Evolutionary conservation across 1,139 yeast genomes (phyloP).

Genomic region (Debaryomyces coudertii): DNA sequence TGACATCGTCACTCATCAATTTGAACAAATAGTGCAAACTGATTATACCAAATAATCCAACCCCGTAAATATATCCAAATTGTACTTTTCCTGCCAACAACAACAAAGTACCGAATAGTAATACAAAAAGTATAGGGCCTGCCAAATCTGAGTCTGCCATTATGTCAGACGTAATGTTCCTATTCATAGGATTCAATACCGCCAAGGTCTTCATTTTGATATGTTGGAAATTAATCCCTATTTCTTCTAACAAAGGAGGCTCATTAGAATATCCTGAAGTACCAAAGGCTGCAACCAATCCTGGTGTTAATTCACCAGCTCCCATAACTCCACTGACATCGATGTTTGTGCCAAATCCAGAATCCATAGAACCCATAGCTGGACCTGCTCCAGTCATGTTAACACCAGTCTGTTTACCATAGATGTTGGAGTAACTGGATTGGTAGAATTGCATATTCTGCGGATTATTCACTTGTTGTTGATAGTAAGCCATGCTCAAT

Average conservation of each 20-base stretch:
- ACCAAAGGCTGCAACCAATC: conserved; percentile 89
- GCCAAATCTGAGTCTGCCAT: conserved; percentile 93
- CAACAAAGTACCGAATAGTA: conserved; percentile 83
- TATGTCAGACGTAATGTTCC: conserved; percentile 65
- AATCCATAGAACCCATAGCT: conserved; percentile 44
- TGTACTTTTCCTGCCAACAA: conserved; percentile 90
- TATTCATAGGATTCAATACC: conserved; percentile 77
- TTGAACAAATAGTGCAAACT: conserved; percentile 83
- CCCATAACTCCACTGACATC: conserved; percentile 56
- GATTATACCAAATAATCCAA: conserved; percentile 87
- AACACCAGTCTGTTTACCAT: conserved; percentile 26
- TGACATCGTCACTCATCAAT: conserved; percentile 69
- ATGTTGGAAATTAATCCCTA: conserved; percentile 90
- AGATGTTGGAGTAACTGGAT: conserved; percentile 40
- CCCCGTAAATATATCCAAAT: conserved; percentile 96
- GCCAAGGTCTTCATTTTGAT: conserved; percentile 84
- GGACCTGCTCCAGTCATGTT: conserved; percentile 16
- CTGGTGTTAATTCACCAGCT: conserved; percentile 64
- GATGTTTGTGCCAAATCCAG: conserved; percentile 38
- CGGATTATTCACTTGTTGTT: conserved; percentile 38
- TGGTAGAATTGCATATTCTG: conserved; percentile 52
- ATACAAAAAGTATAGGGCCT: conserved; percentile 90
- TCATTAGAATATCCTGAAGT: conserved; percentile 94
- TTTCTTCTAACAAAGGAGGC: conserved; percentile 87
- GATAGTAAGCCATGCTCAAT: conserved; percentile 43